phyloP scores from a whole-genome alignment of 441 rosid genomes.

The Mallotus japonicus region DNA sequence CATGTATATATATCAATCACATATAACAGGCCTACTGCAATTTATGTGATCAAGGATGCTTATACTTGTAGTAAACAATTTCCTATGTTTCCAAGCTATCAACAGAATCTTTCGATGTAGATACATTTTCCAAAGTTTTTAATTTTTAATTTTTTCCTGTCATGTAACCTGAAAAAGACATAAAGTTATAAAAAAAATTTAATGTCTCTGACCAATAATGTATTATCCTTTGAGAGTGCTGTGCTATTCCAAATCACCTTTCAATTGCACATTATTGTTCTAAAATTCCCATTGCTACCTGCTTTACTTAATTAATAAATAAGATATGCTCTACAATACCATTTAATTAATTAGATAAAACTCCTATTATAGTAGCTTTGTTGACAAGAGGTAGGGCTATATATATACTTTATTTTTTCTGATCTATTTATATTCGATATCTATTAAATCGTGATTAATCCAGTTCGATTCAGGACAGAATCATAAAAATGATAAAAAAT shows the following conservation, averaged over 20 bases:
- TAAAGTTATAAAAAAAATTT: constrained; percentile 27
- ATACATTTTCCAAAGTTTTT: not conserved
- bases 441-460: too few species aligned
- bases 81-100: constrained; percentile 63
- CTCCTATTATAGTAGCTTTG: not conserved
- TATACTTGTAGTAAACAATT: constrained; percentile 76
- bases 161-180: constrained; percentile 38
- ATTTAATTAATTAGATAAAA: not conserved
- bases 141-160: too few species aligned
- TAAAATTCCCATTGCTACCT: constrained; percentile 23
- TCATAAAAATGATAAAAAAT: too few species aligned
- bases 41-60: constrained; percentile 42
- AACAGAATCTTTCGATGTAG: constrained; percentile 55
- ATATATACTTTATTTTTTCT: too few species aligned
- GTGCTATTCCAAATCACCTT: constrained; percentile 23
- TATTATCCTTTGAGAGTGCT: constrained; percentile 15
- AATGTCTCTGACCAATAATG: constrained; percentile 20
- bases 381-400: not conserved
- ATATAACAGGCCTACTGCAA: too few species aligned
- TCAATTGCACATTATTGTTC: constrained; percentile 8
- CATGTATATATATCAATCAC: too few species aligned
- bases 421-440: too few species aligned
- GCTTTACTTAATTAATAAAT: not conserved
- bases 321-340: too few species aligned
- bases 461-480: too few species aligned